Base-by-base conservation (phyloP, 768 basidiomycete genomes). In the Clitopilus passeckerianus region DNA sequence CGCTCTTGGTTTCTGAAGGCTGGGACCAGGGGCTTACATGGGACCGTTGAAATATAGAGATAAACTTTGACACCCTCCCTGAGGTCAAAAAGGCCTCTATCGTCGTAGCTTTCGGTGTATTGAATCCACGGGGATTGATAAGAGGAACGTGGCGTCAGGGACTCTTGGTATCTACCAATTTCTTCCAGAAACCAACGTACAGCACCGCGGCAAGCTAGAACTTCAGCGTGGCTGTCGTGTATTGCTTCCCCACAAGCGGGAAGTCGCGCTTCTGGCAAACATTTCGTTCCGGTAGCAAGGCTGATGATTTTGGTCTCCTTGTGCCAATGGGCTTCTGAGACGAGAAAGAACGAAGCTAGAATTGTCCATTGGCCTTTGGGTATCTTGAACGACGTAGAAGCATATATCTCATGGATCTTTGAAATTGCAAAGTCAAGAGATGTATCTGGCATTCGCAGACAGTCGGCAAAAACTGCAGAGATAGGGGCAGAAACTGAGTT, bases 191-290 rank as follows among this genome's bases (percentile, higher is more conserved):
- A 74, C 93, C 93, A 98, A 23, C 87, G 80, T 44, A 88, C 68
- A 0, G 89, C 85, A 8, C 87, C 87, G 30, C 95, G 80, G 18
- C 93, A 82, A 1, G 93, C 93, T n/a, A 97, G 77, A 20, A 95
- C 83, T 72, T 98, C 95, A 9, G 95, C 95, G 70, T 98, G 95
- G 56, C 83, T 87, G 66, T 97, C 95, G 66, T 95, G 93, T 16
- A 97, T 63, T 0, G 85, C 80, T 66, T 96, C 93, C 0, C 95
- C 95, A 27, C 77, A 75, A 5, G 71, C 65, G 0, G 93, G 86
- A 0, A 93, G 75, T 57, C 80, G 80, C 3, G 67, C 65, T 4
- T 73, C 79, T 1, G 95, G 91, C 0, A 95, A 80, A 65, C 91
- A 93, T 74, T 96, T 96, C 2, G 90, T 89, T 10, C 95, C 95